Percentiles rank a stretch among this genome's conserved stretches.
Conservation (phyloP, 75 land plant species). For the Isoetes taiwanensis region DNA sequence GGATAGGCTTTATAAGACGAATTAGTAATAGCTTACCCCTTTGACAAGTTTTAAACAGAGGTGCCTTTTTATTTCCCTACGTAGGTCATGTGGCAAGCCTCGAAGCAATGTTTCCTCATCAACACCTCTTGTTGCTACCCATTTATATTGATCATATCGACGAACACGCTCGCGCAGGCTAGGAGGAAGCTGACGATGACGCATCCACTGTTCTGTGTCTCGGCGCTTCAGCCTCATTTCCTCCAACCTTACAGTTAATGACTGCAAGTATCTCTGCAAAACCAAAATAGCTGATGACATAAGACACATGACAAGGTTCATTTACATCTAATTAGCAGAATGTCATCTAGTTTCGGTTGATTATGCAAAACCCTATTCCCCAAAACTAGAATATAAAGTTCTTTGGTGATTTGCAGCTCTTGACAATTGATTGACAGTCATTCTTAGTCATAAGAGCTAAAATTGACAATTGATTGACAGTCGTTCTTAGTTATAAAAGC, state of each 20-base stretch:
- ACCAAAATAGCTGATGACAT: not conserved
- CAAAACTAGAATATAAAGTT: no score
- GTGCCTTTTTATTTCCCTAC: constrained; percentile 56
- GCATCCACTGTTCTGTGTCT: constrained; percentile 70
- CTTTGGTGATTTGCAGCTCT: no score
- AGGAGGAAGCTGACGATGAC: constrained; percentile 47
- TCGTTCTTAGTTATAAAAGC: no score
- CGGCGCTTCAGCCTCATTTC: constrained; percentile 58
- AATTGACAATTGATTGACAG: no score
- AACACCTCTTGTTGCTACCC: constrained; percentile 64
- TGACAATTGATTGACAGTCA: no score
- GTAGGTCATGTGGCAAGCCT: constrained; percentile 47
- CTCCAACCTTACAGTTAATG: constrained; percentile 44
- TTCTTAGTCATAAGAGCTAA: no score
- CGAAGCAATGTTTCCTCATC: constrained; percentile 42
- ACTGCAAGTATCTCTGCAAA: constrained; percentile 48
- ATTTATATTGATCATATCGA: constrained; percentile 52
- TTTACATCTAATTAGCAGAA: no score
- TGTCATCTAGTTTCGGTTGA: no score
- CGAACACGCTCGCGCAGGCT: constrained; percentile 39
- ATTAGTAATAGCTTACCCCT: not conserved
- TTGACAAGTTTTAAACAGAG: constrained; percentile 31
- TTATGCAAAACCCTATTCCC: no score
- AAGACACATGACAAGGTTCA: no score
- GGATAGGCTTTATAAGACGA: not conserved